phyloP scores from a whole-genome alignment of 805 yeast genomes.

The Candida xyloterini region DNA sequence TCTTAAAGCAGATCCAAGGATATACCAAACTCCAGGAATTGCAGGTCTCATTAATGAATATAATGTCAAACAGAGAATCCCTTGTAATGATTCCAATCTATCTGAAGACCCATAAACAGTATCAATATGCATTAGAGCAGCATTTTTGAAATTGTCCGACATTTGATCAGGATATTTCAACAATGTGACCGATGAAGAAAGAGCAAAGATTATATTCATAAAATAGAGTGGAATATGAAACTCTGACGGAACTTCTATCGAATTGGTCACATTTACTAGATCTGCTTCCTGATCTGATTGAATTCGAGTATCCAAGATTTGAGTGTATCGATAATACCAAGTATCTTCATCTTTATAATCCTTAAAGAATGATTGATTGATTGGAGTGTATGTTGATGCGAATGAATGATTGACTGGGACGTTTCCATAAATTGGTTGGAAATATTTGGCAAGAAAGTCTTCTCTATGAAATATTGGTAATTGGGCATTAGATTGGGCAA shows the following conservation, averaged over 20 bases:
- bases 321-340: conserved; percentile 46
- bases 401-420: conserved; percentile 51
- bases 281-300: conserved; percentile 26
- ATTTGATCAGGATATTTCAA: conserved; percentile 61
- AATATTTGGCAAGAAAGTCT: conserved; percentile 60
- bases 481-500: conserved; percentile 79
- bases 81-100: conserved; percentile 69
- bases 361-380: conserved; percentile 35
- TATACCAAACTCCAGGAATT: conserved; percentile 90
- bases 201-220: conserved; percentile 73
- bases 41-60: conserved; percentile 88
- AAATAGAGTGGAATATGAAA: conserved; percentile 62
- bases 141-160: conserved; percentile 65
- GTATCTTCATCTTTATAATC: conserved; percentile 36
- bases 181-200: conserved; percentile 73
- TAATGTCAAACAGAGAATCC: conserved; percentile 61
- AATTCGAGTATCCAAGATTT: conserved; percentile 30
- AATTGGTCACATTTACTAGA: conserved; percentile 34
- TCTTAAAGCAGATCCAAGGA: conserved; percentile 75
- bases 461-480: conserved; percentile 83
- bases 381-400: conserved; percentile 54
- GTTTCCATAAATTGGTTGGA: conserved; percentile 77
- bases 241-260: conserved; percentile 43
- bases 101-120: conserved; percentile 56
- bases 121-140: conserved; percentile 60